Base-by-base conservation (phyloP, 495 filamentous ascomycete species). In the Friedmanniomyces simplex region DNA sequence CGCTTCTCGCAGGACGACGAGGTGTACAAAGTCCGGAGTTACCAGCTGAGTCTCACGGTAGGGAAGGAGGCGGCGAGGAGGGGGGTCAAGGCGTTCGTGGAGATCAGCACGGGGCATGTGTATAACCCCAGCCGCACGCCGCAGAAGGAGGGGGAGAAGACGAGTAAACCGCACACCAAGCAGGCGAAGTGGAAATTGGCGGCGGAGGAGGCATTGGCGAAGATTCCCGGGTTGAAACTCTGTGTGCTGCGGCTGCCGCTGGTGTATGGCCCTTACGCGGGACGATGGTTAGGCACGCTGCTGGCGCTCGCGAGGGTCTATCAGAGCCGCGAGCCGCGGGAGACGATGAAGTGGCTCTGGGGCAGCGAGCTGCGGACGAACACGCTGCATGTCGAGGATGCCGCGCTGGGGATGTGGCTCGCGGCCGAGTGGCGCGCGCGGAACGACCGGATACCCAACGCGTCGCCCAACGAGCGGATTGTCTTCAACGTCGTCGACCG, bases 1-100 rank as follows among this genome's bases (percentile, higher is more conserved):
- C 80, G 91, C 59, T 93, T 91, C 72, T 91, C 88, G 21, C 94
- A 97, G 72, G 91, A 96, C 28, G 91, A 97, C 68, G 91, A 96
- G 68, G 89, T 99, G 54, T 99, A 99, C 77, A 84, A 87, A 69
- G 78, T 89, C 59, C 89, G 93, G 60, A 88, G 84, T 56, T 76
- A 89, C 60, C 77, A 76, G 55, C 76, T 96, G 55, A 88, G 86
- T 52, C 71, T 89, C 51, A 82, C 80, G 12, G 74, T 91, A 16
- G 89, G 83, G 53, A 77, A 76, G 54, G 89, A 95, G 71, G 86
- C 86, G 7, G 91, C 91, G 36, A 86, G 83, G 60, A 82, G 88
- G 34, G 78, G 79, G 25, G 82, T 94, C 68, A 84, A 82, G 63
- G 84, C 79, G 60, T 95, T 88, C 60, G 77, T 97, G 58, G 94